Conservation (phyloP, 208 protist species). For the Trypanosomatidae sp. region DNA sequence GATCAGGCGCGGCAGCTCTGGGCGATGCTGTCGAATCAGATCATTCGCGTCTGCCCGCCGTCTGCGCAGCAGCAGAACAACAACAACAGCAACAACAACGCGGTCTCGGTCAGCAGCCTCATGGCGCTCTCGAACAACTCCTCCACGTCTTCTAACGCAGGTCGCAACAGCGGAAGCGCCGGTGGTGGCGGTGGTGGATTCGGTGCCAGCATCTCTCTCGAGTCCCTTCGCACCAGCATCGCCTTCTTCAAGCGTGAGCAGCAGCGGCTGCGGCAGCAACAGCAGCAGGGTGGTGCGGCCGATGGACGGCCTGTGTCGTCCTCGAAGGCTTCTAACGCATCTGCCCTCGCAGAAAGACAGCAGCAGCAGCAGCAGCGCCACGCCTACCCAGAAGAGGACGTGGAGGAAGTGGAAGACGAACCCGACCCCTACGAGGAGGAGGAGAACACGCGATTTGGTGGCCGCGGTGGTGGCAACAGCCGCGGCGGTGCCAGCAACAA, state of each 20-base stretch:
- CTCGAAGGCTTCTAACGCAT: neutral
- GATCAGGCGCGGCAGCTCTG: conserved; percentile 85
- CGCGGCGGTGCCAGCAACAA: too few relatives aligned
- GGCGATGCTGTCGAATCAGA: conserved; percentile 84
- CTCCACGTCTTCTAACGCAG: conserved; percentile 6
- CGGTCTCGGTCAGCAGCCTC: conserved; percentile 37
- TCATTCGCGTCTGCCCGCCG: conserved; percentile 58
- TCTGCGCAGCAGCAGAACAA: too few relatives aligned
- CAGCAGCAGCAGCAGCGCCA: too few relatives aligned
- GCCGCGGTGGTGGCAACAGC: conserved; percentile 6
- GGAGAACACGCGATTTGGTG: neutral
- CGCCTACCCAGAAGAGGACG: too few relatives aligned
- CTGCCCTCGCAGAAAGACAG: conserved; percentile 8
- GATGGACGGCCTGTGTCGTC: neutral
- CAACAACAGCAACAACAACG: too few relatives aligned
- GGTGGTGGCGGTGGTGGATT: conserved; percentile 20
- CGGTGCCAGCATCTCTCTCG: conserved; percentile 61
- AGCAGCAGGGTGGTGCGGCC: conserved; percentile 4
- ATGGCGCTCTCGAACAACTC: conserved; percentile 38
- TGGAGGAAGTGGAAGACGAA: too few relatives aligned
- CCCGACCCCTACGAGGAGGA: conserved; percentile 21
- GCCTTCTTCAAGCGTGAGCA: conserved; percentile 73
- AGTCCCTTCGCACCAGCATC: conserved; percentile 73
- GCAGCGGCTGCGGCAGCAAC: conserved; percentile 33
- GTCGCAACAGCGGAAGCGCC: neutral